Evolutionary conservation across 768 basidiomycete species (phyloP), one percentile per base, ranked within the genome.

Genomic region (Russula sp.): DNA sequence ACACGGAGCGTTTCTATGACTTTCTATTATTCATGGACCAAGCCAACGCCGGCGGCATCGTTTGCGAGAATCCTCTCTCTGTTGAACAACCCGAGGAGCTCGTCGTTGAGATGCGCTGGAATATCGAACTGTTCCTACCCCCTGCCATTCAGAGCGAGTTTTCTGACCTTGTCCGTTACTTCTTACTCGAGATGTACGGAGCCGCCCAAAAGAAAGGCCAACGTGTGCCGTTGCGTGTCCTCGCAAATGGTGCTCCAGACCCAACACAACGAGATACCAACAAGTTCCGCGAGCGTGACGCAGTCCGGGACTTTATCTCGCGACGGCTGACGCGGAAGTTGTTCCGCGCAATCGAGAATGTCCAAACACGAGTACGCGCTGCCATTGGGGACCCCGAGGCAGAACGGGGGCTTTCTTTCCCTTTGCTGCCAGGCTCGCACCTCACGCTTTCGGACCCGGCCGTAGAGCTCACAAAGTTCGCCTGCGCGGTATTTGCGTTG

Each of bases 21-120:
- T 93, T 91, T 71, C 76, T 98, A 9, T 77, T 98, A 32, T 96
- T 92, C 81, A 94, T 98, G 94, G 97, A 99, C 75, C 80, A 86
- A 13, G 91, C 93, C 34, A 99, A 98, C 73, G 84, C 88, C 71
- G 92, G 89, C 18, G 94, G 91, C 2, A 81, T 98, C 59, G 82
- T 93, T n/a, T 94, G 91, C 70, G 84, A 88, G 69, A 80, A 94
- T 66, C 88, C 92, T 0, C 71, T 84, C 20, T 87, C 88, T 6
- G 71, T 84, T 31, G 86, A 89, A 42, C 79, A 83, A 22, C 84
- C 88, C 0, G 82, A 87, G 58, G 82, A 88, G 31, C 78, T 94
- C 27, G 77, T 82, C 3, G 76, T 93, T 52, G 86, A 89, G 68
- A 89, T 95, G 83, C 83, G 84, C 56, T 98, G 95, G 95, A 98